Conservation (phyloP, 495 filamentous ascomycete genomes). For the Patellaria atrata region DNA sequence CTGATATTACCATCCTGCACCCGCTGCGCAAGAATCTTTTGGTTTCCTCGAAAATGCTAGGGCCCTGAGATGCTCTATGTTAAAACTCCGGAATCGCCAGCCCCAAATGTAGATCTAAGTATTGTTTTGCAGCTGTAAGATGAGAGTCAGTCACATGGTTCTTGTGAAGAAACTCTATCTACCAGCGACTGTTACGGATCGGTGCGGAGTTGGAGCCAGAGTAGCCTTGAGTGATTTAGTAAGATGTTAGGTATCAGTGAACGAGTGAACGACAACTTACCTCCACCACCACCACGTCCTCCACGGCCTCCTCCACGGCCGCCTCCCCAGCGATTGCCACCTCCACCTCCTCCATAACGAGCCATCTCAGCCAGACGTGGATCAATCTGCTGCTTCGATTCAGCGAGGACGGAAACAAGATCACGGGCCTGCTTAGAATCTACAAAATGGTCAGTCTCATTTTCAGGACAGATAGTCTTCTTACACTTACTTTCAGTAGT, state of each 20-base stretch:
- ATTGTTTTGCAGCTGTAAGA: too few species aligned
- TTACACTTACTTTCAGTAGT: conserved; percentile 86
- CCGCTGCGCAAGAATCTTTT: too few species aligned
- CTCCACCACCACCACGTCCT: conserved; percentile 39
- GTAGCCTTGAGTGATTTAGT: conserved; percentile 13
- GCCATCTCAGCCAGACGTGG: conserved; percentile 91
- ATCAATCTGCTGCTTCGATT: conserved; percentile 98
- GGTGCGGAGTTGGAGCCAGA: conserved; percentile 26
- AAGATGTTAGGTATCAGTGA: not conserved
- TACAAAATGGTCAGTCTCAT: conserved; percentile 24
- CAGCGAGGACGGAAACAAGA: conserved; percentile 76
- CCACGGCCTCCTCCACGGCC: conserved; percentile 56
- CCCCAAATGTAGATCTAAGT: too few species aligned
- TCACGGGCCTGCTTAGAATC: conserved; percentile 97
- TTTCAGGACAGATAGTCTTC: conserved; percentile 1
- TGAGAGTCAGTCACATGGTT: not conserved
- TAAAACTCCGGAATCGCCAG: conserved; percentile 11
- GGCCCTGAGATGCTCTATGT: too few species aligned
- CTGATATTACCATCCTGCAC: too few species aligned
- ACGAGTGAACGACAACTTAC: too few species aligned
- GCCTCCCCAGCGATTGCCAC: conserved; percentile 24
- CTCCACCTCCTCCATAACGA: conserved; percentile 75
- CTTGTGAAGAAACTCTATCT: conserved; percentile 3
- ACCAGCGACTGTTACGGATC: conserved; percentile 28
- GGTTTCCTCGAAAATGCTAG: too few species aligned